phyloP scores from a whole-genome alignment of 176 grass and related monocot species.

The Ampelocalamus luodianensis region DNA sequence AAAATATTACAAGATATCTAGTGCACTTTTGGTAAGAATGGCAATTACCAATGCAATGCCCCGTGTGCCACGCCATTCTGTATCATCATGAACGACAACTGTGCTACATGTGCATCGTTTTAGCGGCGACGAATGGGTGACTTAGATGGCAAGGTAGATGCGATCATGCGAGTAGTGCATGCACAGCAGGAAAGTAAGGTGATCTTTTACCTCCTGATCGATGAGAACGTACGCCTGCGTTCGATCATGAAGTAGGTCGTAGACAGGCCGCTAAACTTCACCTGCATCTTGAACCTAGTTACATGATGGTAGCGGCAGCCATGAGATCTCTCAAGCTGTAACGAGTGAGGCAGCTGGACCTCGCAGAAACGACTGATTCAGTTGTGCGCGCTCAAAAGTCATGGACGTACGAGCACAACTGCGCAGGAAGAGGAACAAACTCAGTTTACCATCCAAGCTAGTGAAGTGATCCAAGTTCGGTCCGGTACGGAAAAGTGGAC shows the following conservation, averaged over 20 bases:
- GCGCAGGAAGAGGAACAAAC: too few relatives aligned
- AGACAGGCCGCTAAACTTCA: too few relatives aligned
- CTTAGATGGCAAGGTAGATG: slow-evolving; percentile 45
- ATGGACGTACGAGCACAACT: too few relatives aligned
- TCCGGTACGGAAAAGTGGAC: background rate
- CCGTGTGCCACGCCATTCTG: slow-evolving; percentile 38
- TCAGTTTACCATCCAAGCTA: too few relatives aligned
- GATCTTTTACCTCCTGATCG: too few relatives aligned
- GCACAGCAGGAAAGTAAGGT: background rate
- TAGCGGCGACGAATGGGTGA: slow-evolving; percentile 21
- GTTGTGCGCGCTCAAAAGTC: too few relatives aligned
- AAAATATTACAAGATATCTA: background rate
- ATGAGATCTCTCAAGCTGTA: too few relatives aligned
- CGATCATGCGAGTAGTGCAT: background rate
- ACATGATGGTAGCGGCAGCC: background rate
- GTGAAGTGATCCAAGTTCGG: too few relatives aligned
- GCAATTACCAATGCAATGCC: slow-evolving; percentile 1
- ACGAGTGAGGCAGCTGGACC: too few relatives aligned
- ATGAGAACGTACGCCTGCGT: too few relatives aligned
- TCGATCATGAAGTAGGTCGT: background rate
- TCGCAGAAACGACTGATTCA: too few relatives aligned
- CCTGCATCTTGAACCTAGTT: background rate
- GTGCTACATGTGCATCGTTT: slow-evolving; percentile 29
- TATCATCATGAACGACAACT: slow-evolving; percentile 41
- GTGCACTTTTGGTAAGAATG: slow-evolving; percentile 15